phyloP scores from a whole-genome alignment of 2,329 filamentous ascomycete species.

The Fusarium sp. region DNA sequence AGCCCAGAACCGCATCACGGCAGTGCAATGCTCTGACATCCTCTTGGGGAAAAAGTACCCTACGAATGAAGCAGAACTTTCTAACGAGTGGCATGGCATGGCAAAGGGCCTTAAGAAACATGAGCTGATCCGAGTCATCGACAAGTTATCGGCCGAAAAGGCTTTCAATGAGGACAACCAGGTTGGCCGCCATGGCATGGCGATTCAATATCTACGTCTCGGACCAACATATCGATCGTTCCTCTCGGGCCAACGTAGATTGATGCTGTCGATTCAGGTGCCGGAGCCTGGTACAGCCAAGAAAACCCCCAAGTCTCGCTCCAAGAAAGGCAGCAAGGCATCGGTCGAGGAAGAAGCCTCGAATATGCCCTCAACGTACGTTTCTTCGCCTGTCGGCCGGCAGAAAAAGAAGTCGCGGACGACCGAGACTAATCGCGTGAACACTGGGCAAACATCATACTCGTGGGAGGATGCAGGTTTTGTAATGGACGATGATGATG shows the following conservation, averaged over 20 bases:
- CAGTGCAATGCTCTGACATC: slow-evolving; percentile 85
- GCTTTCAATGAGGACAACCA: slow-evolving; percentile 76
- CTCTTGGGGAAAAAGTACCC: slow-evolving; percentile 76
- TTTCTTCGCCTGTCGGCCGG: slow-evolving; percentile 62
- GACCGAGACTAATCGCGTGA: slow-evolving; percentile 47
- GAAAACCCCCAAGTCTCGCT: slow-evolving; percentile 45
- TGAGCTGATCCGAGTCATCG: slow-evolving; percentile 86
- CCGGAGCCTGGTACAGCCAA: slow-evolving; percentile 44
- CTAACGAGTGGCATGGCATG: slow-evolving; percentile 71
- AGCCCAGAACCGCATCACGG: slow-evolving; percentile 70
- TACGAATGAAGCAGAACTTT: slow-evolving; percentile 62
- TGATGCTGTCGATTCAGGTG: slow-evolving; percentile 56
- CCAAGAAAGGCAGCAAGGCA: slow-evolving; percentile 51
- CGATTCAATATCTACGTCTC: slow-evolving; percentile 74
- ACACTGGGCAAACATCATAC: slow-evolving; percentile 53
- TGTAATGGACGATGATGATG: slow-evolving; percentile 53
- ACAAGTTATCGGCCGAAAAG: slow-evolving; percentile 76
- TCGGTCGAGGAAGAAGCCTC: slow-evolving; percentile 49
- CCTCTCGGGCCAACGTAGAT: slow-evolving; percentile 54
- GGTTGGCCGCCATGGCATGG: slow-evolving; percentile 65
- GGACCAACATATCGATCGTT: slow-evolving; percentile 56
- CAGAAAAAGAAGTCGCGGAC: slow-evolving; percentile 42
- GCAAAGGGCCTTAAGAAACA: slow-evolving; percentile 76
- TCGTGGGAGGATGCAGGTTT: slow-evolving; percentile 56
- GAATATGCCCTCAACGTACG: slow-evolving; percentile 56